phyloP scores from a whole-genome alignment of 345 rosid genomes.

The Acer yangbiense region DNA sequence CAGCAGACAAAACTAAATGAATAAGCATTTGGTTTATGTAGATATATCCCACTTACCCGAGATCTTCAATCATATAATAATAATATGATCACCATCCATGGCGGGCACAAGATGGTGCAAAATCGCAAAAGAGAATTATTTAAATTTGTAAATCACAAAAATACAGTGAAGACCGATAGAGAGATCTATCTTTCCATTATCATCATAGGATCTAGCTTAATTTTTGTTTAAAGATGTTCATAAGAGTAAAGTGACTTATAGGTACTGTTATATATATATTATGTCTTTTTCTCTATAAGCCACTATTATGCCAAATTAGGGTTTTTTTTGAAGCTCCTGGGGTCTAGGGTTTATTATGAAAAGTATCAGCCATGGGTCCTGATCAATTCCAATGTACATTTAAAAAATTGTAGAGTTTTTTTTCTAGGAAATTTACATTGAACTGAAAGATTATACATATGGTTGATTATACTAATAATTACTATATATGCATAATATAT shows the following conservation, averaged over 20 bases:
- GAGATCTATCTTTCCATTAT: constrained; percentile 7
- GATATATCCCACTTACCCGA: constrained; percentile 20
- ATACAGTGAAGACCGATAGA: background rate
- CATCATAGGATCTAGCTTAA: constrained; percentile 25
- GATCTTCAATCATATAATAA: constrained; percentile 23
- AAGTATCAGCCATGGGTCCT: constrained; percentile 8
- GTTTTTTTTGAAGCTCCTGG: constrained; percentile 42
- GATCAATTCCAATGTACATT: background rate
- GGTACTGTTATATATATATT: constrained; percentile 6
- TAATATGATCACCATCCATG: constrained; percentile 26
- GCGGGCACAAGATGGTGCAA: constrained; percentile 31
- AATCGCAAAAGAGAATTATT: constrained; percentile 30
- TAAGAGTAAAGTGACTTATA: constrained; percentile 30
- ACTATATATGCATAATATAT: background rate
- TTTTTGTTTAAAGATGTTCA: constrained; percentile 15
- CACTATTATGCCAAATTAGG: constrained; percentile 39
- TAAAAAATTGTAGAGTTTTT: background rate
- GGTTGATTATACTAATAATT: background rate
- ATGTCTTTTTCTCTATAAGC: constrained; percentile 17
- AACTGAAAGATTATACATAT: background rate
- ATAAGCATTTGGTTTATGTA: constrained; percentile 24
- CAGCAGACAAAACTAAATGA: constrained; percentile 24
- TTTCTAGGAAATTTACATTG: background rate
- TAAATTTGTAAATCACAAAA: constrained; percentile 13
- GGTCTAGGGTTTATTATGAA: constrained; percentile 37